Evolutionary conservation across 140 eudicot genomes (phyloP).

Genomic region (Oenanthe javanica): DNA sequence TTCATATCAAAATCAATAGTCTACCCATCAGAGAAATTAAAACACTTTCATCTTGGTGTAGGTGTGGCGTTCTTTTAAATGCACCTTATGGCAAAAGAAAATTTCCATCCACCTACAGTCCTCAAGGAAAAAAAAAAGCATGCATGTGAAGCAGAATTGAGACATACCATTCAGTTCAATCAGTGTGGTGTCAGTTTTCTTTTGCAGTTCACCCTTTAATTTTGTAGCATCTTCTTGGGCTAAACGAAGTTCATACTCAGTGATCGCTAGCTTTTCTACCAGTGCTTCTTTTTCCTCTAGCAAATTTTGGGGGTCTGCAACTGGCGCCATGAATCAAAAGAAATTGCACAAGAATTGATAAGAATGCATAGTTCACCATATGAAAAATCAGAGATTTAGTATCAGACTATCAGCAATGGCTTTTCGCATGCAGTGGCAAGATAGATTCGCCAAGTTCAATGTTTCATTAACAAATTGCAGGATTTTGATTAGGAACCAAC

Average conservation of each 20-base stretch:
- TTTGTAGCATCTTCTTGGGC: conserved; percentile 82
- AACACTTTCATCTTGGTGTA: not conserved
- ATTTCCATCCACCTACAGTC: not conserved
- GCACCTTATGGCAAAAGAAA: not conserved
- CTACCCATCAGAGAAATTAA: not conserved
- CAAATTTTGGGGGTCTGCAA: conserved; percentile 91
- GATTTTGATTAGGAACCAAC: not conserved
- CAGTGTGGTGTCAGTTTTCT: conserved; percentile 38
- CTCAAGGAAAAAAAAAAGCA: not conserved
- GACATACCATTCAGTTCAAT: conserved; percentile 47
- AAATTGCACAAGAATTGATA: conserved; percentile 10
- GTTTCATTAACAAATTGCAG: not conserved
- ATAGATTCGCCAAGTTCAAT: conserved; percentile 3
- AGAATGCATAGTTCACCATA: not conserved
- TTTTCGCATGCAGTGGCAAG: conserved; percentile 4
- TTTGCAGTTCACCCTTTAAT: conserved; percentile 63
- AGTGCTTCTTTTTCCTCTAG: conserved; percentile 84
- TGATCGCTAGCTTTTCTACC: conserved; percentile 80
- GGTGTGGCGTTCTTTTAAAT: not conserved
- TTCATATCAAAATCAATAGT: not conserved
- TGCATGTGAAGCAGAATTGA: not conserved
- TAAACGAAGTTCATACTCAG: conserved; percentile 87
- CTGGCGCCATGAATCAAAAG: conserved; percentile 39
- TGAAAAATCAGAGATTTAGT: not conserved
- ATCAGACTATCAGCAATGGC: not conserved